Evolutionary conservation across 768 basidiomycete species (phyloP).

Genomic region (Zangia roseola): DNA sequence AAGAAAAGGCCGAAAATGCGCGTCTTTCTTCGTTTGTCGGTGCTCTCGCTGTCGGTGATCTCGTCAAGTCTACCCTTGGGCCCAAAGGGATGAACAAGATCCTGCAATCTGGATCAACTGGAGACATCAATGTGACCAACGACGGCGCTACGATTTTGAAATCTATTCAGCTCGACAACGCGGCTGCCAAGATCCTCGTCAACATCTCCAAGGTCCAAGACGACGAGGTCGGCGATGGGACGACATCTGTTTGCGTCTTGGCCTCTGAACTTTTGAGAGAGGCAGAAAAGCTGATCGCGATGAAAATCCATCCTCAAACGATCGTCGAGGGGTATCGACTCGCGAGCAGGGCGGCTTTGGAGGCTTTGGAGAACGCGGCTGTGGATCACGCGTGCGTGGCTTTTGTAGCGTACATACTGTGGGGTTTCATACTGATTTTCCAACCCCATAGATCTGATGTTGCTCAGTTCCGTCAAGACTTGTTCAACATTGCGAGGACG

Average conservation of each 20-base stretch:
- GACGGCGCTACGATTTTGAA: conserved; percentile 99
- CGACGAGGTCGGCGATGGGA: conserved; percentile 97
- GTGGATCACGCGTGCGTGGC: conserved; percentile 75
- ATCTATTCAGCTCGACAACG: conserved; percentile 95
- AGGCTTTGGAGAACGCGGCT: conserved; percentile 80
- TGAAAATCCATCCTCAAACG: conserved; percentile 96
- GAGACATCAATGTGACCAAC: conserved; percentile 96
- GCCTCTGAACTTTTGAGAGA: conserved; percentile 90
- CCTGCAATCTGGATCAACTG: conserved; percentile 84
- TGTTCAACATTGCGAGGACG: conserved; percentile 95
- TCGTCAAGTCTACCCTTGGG: conserved; percentile 97
- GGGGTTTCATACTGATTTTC: background rate
- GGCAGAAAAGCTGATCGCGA: conserved; percentile 89
- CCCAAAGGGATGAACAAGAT: conserved; percentile 99
- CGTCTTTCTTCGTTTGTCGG: conserved; percentile 98
- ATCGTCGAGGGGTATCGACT: conserved; percentile 97
- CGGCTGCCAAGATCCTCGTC: conserved; percentile 98
- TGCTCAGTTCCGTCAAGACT: conserved; percentile 76
- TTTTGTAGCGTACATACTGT: background rate
- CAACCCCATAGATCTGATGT: conserved; percentile 57
- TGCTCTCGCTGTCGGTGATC: conserved; percentile 93
- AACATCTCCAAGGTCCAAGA: conserved; percentile 99
- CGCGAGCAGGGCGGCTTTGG: conserved; percentile 80
- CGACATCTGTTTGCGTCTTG: conserved; percentile 87
- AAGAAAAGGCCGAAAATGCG: conserved; percentile 97